Percentiles rank a stretch among this genome's conserved stretches.
phyloP scores from a whole-genome alignment of 2,329 filamentous ascomycete species.

The Aspergillus uvarum region DNA sequence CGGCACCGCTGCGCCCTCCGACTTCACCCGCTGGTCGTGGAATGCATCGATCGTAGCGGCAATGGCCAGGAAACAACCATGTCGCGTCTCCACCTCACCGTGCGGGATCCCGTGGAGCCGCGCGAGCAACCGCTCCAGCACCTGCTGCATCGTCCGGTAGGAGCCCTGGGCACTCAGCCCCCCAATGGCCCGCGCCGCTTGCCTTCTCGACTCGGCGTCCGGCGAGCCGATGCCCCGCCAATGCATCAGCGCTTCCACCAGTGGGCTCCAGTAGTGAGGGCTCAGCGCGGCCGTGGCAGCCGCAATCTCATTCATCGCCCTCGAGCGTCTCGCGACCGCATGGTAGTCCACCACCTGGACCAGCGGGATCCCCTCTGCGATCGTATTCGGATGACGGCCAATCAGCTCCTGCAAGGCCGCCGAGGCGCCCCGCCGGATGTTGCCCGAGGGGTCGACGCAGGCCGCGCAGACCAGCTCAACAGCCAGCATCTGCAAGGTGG shows the following conservation, averaged over 20 bases:
- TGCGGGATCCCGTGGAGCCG: conserved; percentile 40
- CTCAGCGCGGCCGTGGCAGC: conserved; percentile 66
- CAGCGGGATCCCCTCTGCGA: conserved; percentile 76
- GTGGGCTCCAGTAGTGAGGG: conserved; percentile 62
- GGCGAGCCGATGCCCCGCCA: conserved; percentile 88
- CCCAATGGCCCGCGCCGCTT: conserved; percentile 70
- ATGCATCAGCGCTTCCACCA: conserved; percentile 69
- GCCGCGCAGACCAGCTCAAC: conserved; percentile 78
- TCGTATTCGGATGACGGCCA: conserved; percentile 83
- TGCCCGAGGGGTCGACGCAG: conserved; percentile 84
- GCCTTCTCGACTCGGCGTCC: conserved; percentile 70
- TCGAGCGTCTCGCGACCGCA: conserved; percentile 79
- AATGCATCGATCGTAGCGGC: conserved; percentile 40
- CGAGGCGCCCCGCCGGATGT: conserved; percentile 88
- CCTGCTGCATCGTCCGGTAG: conserved; percentile 31
- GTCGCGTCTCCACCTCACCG: conserved; percentile 44
- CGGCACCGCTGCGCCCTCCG: conserved; percentile 20
- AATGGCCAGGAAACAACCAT: conserved; percentile 46
- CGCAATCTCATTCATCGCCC: conserved; percentile 77
- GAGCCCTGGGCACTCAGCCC: conserved; percentile 35
- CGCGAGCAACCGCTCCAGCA: conserved; percentile 34
- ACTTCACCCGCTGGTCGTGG: conserved; percentile 19
- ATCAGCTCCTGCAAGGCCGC: conserved; percentile 93
- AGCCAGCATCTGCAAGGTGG: conserved; percentile 71
- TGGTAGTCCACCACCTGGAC: conserved; percentile 94